Evolutionary conservation across 129 eudicot species (phyloP), one percentile per base, ranked within the genome.

Genomic region (Escallonia herrerae): DNA sequence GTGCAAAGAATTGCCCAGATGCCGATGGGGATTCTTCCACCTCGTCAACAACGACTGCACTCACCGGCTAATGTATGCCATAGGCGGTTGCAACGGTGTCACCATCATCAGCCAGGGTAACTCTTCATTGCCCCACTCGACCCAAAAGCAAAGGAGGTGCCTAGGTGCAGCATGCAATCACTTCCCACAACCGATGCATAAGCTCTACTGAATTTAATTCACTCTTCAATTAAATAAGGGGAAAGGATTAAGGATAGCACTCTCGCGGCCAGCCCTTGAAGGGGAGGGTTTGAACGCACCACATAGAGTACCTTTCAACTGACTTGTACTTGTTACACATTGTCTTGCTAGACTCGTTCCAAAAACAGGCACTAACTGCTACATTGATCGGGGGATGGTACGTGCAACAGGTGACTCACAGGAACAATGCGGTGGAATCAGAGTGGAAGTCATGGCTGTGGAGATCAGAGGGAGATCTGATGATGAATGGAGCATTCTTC

Each of bases 41-140:
- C 58, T 79, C 0, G 79, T 79, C 8, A 79, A 73, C 83, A 79
- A 79, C 3, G 83, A 79, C 53, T 79, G 73, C 15, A 52, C 74
- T 3, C 74, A 69, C 42, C 73, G 83, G 83, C 51, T 49, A 50
- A 73, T 58, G 72, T 73, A 79, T 15, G 83, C 83, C n/a, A 69
- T 79, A 22, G 76, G 83, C 8, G 83, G 83, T 45, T 68, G 71
- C 58, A 15, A 15, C 1, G 61, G 69, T 14, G 75, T 79, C 14
- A 58, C 72, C 4, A 73, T 79, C 47, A 67, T 79, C n/a, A 73
- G 79, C 56, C 83, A 73, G 74, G 79, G 83, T 54, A 79, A 79
- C 79, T 62, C n/a, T 79, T 64, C 45, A 45, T 63, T 6, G 83
- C 83, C 15, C 79, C 83, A 2, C 53, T 63, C 33, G 52, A 68